Percentiles rank a stretch among this genome's conserved stretches.
These are phyloP conservation scores for Moesziomyces sp. DNA, from an alignment of 1,284 basidiomycete genomes.

Conservation along the genomic window DNA sequence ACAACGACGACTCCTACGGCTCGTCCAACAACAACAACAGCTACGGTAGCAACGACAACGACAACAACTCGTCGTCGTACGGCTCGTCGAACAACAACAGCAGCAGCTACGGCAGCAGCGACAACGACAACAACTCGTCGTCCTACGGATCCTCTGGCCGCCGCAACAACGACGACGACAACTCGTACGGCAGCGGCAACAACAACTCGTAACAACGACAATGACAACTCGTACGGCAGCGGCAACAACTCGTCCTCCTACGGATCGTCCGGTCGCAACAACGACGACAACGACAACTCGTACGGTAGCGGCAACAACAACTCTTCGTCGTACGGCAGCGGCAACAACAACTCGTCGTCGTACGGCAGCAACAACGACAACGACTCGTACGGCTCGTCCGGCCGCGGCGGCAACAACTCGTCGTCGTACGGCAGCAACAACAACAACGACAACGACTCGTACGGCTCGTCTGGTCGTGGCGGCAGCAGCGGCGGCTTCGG, in stretches of 20 bases:
- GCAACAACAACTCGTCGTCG: conserved; percentile 14
- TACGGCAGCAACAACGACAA: no score
- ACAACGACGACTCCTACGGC: conserved; percentile 14
- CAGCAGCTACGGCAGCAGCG: conserved; percentile 8
- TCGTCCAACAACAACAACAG: conserved; percentile 10
- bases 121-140: conserved; percentile 17
- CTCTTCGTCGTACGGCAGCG: conserved; percentile 1
- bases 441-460: conserved; percentile 8
- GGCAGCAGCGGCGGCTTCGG: neutral
- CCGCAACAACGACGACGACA: conserved; percentile 21
- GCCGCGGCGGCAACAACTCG: no score
- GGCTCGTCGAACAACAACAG: conserved; percentile 2
- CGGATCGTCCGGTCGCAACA: neutral
- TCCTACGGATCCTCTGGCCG: neutral
- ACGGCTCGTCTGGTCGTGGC: conserved; percentile 11
- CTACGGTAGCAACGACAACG: conserved; percentile 12
- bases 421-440: neutral
- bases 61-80: neutral
- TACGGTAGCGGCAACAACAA: conserved; percentile 10
- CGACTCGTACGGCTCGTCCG: no score
- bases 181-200: conserved; percentile 17
- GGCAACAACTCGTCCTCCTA: neutral
- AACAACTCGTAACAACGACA: conserved; percentile 9
- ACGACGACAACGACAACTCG: conserved; percentile 4
- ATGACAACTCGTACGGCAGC: conserved; percentile 1